Base-by-base conservation (phyloP, 75 land plant genomes). In the Selaginella tamariscina region DNA sequence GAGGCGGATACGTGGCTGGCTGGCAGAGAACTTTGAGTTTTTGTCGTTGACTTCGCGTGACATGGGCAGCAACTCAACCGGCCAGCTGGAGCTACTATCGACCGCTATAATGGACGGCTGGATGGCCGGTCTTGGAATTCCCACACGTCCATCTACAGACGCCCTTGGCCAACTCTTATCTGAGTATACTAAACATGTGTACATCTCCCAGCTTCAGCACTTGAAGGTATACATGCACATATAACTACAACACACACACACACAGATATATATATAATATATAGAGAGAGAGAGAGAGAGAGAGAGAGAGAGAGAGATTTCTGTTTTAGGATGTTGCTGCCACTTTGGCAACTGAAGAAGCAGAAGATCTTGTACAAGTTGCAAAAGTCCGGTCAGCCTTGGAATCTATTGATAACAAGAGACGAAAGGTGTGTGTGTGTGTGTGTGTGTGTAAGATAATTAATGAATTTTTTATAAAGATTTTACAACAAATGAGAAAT, bases 101-200 rank as follows among this genome's bases (percentile, higher is more conserved):
- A 59, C 62, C 5, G 62, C 62, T 23, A 59, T 59, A 8, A 59
- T 59, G 62, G 62, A 59, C 26, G 62, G 62, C 8, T 59, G 62
- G 62, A 59, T 59, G 62, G 62, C 62, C 26, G 62, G 62, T 8
- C 62, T 59, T 59, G 62, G 62, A 2, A 59, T 59, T 23, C 62
- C 62, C 8, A 59, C 62, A 59, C 62, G 62, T 59, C 21, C 62
- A 8, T 9, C 27, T 8, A 59, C 62, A 5, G 62, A 59, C 23
- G 62, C 62, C 23, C 26, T 59, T 8, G 62, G 62, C 27, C 62
- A 59, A 21, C 21, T 59, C 9, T 27, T 59, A 8, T 59, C 62
- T n/a, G 62, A 59, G 62, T 59, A 59, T 27, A 59, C 62, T 5
- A 59, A 59, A 21, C 62, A 59, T 59, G 62, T 59, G 21, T 59